Percentiles rank a stretch among this genome's conserved stretches.
These are phyloP conservation scores for Hypoxylon intermedium DNA, from an alignment of 495 filamentous ascomycete species.

Conservation along the genomic window DNA sequence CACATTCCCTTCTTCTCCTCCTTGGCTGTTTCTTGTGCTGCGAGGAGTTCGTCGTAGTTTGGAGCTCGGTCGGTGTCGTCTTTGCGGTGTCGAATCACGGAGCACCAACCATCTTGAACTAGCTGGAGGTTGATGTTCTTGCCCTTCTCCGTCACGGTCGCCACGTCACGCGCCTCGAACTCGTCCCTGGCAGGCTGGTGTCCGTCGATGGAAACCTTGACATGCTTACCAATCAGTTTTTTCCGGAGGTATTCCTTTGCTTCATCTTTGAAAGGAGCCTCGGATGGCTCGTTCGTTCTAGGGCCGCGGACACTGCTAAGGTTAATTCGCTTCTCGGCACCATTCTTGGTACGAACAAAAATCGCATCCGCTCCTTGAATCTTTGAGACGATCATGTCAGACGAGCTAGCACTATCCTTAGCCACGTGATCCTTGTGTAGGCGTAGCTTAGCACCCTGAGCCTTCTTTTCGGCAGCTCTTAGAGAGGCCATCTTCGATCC, in stretches of 20 bases:
- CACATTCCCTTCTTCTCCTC: constrained; percentile 91
- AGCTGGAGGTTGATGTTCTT: constrained; percentile 86
- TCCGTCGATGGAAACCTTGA: constrained; percentile 84
- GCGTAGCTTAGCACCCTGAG: constrained; percentile 74
- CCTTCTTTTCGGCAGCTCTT: constrained; percentile 85
- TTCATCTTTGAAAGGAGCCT: constrained; percentile 86
- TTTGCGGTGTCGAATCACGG: constrained; percentile 90
- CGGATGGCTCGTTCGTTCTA: constrained; percentile 62
- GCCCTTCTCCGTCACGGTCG: constrained; percentile 79
- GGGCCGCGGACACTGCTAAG: constrained; percentile 93
- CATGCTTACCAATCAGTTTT: constrained; percentile 93
- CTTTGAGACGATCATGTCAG: constrained; percentile 82
- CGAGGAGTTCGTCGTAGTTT: constrained; percentile 90
- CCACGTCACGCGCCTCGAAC: constrained; percentile 93
- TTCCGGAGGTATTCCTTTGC: constrained; percentile 96
- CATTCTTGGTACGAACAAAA: constrained; percentile 80
- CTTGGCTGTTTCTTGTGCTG: constrained; percentile 84
- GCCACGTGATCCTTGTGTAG: constrained; percentile 80
- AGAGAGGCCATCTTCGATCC: constrained; percentile 84
- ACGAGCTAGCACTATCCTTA: constrained; percentile 62
- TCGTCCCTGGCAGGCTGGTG: constrained; percentile 88
- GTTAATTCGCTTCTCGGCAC: constrained; percentile 85
- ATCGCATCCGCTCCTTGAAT: constrained; percentile 90
- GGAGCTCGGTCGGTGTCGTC: constrained; percentile 92
- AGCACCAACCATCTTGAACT: constrained; percentile 89